Base-by-base conservation (phyloP, 345 rosid genomes). In the Balakata baccata region DNA sequence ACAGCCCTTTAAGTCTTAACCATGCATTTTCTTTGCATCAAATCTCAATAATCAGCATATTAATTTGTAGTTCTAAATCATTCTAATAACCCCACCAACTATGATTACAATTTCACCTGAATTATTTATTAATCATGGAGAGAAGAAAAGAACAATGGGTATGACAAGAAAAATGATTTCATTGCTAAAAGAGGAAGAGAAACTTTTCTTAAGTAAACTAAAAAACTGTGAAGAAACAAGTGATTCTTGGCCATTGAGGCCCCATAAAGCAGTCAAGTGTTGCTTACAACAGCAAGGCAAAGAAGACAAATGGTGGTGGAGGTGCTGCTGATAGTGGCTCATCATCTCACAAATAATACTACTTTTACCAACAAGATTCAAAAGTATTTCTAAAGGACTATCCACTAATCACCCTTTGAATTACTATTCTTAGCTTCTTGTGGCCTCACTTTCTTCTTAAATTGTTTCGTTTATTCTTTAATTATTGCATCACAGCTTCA, bases 301-400 rank as follows among this genome's bases (percentile, higher is more conserved):
- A 80, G 81, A 75, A 77, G 90, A 87, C 90, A 87, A 82, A 78
- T 54, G 69, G 56, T 83, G 85, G 90, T 90, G 92, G 95, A 78
- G 34, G 67, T 78, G 84, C 83, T 86, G 86, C 74, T 88, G 82
- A 56, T 90, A 87, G 85, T 88, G 94, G 81, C 75, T 86, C 76
- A 68, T 73, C 68, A 77, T 79, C 74, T 75, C 62, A 64, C 79
- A 68, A 78, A 74, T 25, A 63, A 29, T 29, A 29, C 76, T 80
- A 68, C 78, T 77, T 60, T 57, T 74, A 1, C 78, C 59, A 70
- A 69, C 81, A 79, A 43, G 47, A 43, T 5, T 8, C 47, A 43
- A 43, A 43, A 7, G 10, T 6, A 43, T 10, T 71, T 72, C 64
- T 75, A 79, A 82, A 82, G 80, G 75, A 66, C 59, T 78, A 70